Evolutionary conservation across 1,284 basidiomycete species (phyloP).

Genomic region (Thelephora terrestris): DNA sequence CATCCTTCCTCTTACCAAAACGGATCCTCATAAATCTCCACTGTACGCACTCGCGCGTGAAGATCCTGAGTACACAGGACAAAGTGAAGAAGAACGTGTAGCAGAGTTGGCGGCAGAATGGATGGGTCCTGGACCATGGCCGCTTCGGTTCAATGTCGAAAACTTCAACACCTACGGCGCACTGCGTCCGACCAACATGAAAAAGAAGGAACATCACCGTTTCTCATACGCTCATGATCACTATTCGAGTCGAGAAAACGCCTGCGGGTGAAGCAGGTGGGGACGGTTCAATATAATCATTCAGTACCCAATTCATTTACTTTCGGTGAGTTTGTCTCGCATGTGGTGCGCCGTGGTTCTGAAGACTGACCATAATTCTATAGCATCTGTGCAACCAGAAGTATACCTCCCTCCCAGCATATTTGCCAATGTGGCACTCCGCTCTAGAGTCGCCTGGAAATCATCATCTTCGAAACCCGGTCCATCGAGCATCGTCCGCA

Average conservation of each 20-base stretch:
- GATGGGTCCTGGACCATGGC: constrained; percentile 73
- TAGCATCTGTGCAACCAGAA: constrained; percentile 76
- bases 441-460: not conserved
- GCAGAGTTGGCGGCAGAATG: constrained; percentile 48
- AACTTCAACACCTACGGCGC: constrained; percentile 45
- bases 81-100: constrained; percentile 1
- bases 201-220: constrained; percentile 71
- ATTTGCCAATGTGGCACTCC: constrained; percentile 27
- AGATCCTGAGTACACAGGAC: constrained; percentile 30
- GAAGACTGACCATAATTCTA: not conserved
- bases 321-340: constrained; percentile 49
- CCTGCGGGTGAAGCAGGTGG: no score
- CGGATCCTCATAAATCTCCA: constrained; percentile 46
- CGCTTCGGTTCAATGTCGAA: constrained; percentile 43
- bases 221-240: constrained; percentile 73
- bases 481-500: not conserved
- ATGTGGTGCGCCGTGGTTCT: not conserved
- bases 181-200: constrained; percentile 78
- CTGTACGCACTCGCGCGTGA: constrained; percentile 28
- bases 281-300: constrained; percentile 92
- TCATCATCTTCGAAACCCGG: constrained; percentile 4
- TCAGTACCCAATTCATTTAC: constrained; percentile 70
- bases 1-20: constrained; percentile 60
- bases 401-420: constrained; percentile 67
- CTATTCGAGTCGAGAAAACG: constrained; percentile 71